Evolutionary conservation across 352 stramenopile genomes (phyloP), one percentile per base, ranked within the genome.

Genomic region (Phytopythium chamaehyphon): DNA sequence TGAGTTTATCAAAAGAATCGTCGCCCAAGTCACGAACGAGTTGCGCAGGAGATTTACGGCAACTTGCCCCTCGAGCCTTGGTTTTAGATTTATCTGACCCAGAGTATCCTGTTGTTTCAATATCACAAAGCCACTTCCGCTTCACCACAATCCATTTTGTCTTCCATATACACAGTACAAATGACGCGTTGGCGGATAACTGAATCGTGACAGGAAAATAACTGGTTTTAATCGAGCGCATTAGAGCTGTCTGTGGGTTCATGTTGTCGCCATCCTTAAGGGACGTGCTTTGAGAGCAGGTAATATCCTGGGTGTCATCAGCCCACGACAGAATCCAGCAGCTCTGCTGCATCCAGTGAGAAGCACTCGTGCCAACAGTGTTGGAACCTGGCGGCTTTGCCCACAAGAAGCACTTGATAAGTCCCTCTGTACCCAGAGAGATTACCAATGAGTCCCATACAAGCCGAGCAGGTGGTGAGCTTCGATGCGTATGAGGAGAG

Each of bases 281-380:
- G 10, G 76, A 92, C 9, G 76, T 90, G 45, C 76, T 92, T 40
- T 94, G 80, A 0, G 83, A 92, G 31, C 83, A 94, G 14, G 81
- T 92, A 42, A 94, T 90, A 47, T 94, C 83, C 8, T 88, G 64
- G 1, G 81, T 65, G n/a, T 92, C 76, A 47, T 88, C 76, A 0
- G 83, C 81, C 83, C 83, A 94, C 43, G 83, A 92, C 14, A 94
- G 71, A 3, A 94, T 73, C 83, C 83, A 94, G 33, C 78, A 89
- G 35, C 68, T 89, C n/a, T 88, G 66, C 54, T 89, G 76, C 2
- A 83, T 47, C 83, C 83, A 94, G 15, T 81, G 68, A 26, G 82
- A 88, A 0, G 59, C 63, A 1, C 54, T 58, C 23, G 53, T 50
- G 11, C 61, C 63, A 42, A 43, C 61, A 26, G 64, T 18, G 52